phyloP scores from a whole-genome alignment of 1,139 yeast genomes.

The Nadsonia commutata region DNA sequence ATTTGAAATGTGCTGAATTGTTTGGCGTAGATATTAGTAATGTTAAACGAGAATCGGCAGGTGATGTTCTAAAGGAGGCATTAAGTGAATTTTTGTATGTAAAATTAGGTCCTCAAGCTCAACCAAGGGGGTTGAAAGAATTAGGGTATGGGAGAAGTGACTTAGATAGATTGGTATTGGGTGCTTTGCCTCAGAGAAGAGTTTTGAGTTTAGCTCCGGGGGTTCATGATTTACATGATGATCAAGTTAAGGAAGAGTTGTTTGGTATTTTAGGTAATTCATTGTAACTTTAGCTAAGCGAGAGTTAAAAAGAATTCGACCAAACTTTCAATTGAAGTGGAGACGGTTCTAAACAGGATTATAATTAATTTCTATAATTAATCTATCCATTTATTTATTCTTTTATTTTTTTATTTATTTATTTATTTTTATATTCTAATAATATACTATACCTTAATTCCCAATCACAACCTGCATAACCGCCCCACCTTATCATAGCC shows the following conservation, averaged over 20 bases:
- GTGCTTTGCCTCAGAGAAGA: conserved; percentile 28
- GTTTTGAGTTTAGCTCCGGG: conserved; percentile 26
- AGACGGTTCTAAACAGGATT: no score
- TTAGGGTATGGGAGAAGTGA: conserved; percentile 23
- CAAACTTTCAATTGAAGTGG: no score
- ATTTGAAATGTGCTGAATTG: conserved; percentile 24
- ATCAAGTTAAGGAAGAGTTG: conserved; percentile 16
- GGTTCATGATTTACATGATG: conserved; percentile 18
- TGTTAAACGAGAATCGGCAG: conserved; percentile 26
- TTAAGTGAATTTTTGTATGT: conserved; percentile 22
- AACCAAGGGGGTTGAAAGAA: conserved; percentile 22
- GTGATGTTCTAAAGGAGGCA: conserved; percentile 25
- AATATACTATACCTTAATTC: no score
- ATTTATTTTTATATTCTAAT: no score
- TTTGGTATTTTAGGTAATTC: conserved; percentile 16
- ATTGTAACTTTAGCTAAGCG: conserved; percentile 10
- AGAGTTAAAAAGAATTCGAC: no score
- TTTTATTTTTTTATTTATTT: no score
- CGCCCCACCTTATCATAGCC: no score
- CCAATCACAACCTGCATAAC: no score
- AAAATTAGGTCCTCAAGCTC: conserved; percentile 23
- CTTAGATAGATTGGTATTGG: conserved; percentile 23
- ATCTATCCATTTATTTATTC: no score
- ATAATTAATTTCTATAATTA: no score
- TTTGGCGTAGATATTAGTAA: conserved; percentile 26